Percentiles rank a stretch among this genome's conserved stretches.
Evolutionary conservation across 2,329 filamentous ascomycete genomes (phyloP).

Genomic region (Hypocrella siamensis): DNA sequence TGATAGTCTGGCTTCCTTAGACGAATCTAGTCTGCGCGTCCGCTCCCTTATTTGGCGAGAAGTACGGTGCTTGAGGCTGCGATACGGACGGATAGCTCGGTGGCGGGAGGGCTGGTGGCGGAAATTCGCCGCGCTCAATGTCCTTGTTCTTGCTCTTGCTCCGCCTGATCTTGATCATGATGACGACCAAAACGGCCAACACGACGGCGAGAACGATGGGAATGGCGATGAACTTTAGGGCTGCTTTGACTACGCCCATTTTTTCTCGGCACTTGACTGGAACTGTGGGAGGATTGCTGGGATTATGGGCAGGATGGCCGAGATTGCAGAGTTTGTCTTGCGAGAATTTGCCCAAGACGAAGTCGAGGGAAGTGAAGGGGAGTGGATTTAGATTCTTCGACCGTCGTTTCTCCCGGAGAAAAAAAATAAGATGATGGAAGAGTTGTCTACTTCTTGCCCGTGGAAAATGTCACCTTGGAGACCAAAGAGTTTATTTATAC

Average conservation of each 20-base stretch:
- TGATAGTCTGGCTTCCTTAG: neutral
- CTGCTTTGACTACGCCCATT: constrained; percentile 1
- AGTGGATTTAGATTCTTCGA: too few species aligned
- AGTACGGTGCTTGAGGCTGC: neutral
- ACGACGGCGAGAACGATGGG: constrained; percentile 1
- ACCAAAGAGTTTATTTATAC: too few species aligned
- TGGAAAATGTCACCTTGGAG: too few species aligned
- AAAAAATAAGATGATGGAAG: too few species aligned
- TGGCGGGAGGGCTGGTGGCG: neutral
- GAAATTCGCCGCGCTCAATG: neutral
- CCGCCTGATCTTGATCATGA: neutral
- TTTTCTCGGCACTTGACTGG: neutral
- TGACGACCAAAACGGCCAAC: neutral
- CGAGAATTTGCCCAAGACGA: too few species aligned
- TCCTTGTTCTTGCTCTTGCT: neutral
- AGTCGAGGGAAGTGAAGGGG: too few species aligned
- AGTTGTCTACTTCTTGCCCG: too few species aligned
- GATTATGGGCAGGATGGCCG: too few species aligned
- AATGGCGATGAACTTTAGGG: constrained; percentile 1
- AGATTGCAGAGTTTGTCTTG: too few species aligned
- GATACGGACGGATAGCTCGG: neutral
- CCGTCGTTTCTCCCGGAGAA: too few species aligned
- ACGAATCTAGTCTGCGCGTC: neutral
- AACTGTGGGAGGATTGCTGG: too few species aligned
- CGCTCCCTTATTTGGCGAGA: neutral